phyloP scores from a whole-genome alignment of 768 basidiomycete species.

The Lactarius deliciosus region DNA sequence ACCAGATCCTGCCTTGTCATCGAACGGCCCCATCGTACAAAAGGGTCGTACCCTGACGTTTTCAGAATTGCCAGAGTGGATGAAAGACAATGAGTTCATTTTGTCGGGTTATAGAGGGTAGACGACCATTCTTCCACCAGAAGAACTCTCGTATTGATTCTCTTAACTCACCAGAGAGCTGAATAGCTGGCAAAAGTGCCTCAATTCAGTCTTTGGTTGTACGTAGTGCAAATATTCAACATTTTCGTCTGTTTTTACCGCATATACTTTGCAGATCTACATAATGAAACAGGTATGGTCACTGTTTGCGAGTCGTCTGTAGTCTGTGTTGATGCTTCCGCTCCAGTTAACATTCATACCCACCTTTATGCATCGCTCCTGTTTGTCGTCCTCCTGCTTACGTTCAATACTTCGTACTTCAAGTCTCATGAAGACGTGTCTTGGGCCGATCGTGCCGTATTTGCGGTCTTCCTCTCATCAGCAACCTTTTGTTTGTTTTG shows the following conservation, averaged over 20 bases:
- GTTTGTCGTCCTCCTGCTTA: slow-evolving; percentile 55
- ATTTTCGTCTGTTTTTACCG: slow-evolving; percentile 15
- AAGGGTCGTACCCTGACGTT: slow-evolving; percentile 44
- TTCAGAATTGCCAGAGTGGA: slow-evolving; percentile 65
- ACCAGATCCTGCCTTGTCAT: neutral
- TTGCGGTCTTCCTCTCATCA: slow-evolving; percentile 64
- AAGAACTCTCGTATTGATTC: neutral
- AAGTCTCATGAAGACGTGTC: slow-evolving; percentile 52
- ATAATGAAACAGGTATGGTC: slow-evolving; percentile 70
- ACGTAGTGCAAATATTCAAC: slow-evolving; percentile 34
- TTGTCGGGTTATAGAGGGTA: slow-evolving; percentile 68
- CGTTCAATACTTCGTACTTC: slow-evolving; percentile 54
- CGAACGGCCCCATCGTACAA: neutral
- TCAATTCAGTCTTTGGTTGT: slow-evolving; percentile 67
- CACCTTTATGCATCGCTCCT: slow-evolving; percentile 71
- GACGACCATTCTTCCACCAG: neutral
- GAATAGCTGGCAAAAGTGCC: slow-evolving; percentile 60
- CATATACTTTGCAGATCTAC: slow-evolving; percentile 51
- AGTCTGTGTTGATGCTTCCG: slow-evolving; percentile 24
- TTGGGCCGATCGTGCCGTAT: slow-evolving; percentile 58
- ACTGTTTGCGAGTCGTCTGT: slow-evolving; percentile 12
- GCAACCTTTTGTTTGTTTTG: slow-evolving; percentile 72
- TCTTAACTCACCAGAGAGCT: slow-evolving; percentile 46
- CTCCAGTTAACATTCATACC: slow-evolving; percentile 79
- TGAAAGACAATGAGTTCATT: slow-evolving; percentile 74